Evolutionary conservation across 1,284 basidiomycete species (phyloP), one percentile per base, ranked within the genome.

Genomic region (Ustilago esculenta): DNA sequence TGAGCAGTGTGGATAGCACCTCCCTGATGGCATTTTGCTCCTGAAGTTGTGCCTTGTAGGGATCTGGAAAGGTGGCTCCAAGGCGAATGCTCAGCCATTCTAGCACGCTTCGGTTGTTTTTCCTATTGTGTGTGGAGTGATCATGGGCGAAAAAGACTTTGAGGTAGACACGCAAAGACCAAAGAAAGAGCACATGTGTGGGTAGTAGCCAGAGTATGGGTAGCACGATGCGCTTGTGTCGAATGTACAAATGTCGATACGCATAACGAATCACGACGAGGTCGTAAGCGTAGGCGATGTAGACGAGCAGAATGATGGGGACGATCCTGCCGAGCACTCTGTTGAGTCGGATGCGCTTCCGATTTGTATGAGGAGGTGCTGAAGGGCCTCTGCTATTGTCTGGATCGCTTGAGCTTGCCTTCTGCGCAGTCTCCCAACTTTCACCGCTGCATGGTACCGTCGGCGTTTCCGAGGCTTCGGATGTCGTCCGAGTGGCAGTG

Each of bases 301-400:
- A 71, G 43, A 66, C 46, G 29, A 71, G 58, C 4, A 71, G 37
- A 36, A 71, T 66, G 49, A 71, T 12, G 7, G 68, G 68, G 1
- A 71, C 68, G 45, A 66, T 58, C 12, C 68, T 41, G 7, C 68
- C 68, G 0, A 71, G 54, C 23, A 70, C 40, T 14, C 49, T 40
- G 25, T 70, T 70, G 25, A 70, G 34, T 20, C 67, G 56, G 40
- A 70, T 52, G n/a, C 49, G n/a, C 32, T 46, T 37, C 24, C 56
- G 46, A 34, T 23, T 29, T 0, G 18, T 21, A 14, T 32, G 37
- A 17, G 35, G n/a, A 44, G 18, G 30, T 15, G 18, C 9, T 18
- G n/a, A 23, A 29, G 27, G 27, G 27, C 27, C 12, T 6, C 7
- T 6, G 12, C 27, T 12, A 29, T 12, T 29, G 27, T 6, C 12